A percentile compares a stretch with the other conserved stretches of the same genome.
Evolutionary conservation across 108 stramenopile species (phyloP).

Genomic region (Parmales sp.): DNA sequence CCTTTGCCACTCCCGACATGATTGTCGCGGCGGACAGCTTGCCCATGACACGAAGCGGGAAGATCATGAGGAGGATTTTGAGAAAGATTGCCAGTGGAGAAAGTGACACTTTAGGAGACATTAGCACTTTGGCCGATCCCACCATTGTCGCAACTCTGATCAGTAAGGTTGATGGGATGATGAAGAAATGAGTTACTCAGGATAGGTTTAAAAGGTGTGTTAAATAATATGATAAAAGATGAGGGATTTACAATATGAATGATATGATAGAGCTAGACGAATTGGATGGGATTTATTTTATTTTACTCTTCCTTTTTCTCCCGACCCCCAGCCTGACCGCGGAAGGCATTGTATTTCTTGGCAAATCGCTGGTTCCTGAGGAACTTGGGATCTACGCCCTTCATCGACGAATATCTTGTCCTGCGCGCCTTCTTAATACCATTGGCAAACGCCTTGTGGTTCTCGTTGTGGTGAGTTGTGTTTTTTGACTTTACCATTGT

Average conservation of each 20-base stretch:
- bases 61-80: constrained; percentile 82
- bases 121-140: constrained; percentile 72
- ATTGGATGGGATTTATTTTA: too few species aligned
- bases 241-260: too few species aligned
- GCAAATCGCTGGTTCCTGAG: constrained; percentile 81
- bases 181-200: too few species aligned
- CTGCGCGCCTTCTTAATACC: constrained; percentile 84
- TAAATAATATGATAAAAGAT: too few species aligned
- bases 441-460: constrained; percentile 80
- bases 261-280: too few species aligned
- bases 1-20: constrained; percentile 73
- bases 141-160: constrained; percentile 59
- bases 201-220: too few species aligned
- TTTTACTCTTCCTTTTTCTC: too few species aligned
- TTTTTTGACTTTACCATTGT: constrained; percentile 55
- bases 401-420: constrained; percentile 58
- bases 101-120: constrained; percentile 64
- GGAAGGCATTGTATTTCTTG: constrained; percentile 89
- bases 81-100: constrained; percentile 74
- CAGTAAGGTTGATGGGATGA: constrained; percentile 23
- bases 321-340: too few species aligned
- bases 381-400: constrained; percentile 86
- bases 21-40: constrained; percentile 57
- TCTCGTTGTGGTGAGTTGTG: constrained; percentile 84
- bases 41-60: constrained; percentile 76